phyloP scores from a whole-genome alignment of 139 green algal species.

The Ettlia oleoabundans region DNA sequence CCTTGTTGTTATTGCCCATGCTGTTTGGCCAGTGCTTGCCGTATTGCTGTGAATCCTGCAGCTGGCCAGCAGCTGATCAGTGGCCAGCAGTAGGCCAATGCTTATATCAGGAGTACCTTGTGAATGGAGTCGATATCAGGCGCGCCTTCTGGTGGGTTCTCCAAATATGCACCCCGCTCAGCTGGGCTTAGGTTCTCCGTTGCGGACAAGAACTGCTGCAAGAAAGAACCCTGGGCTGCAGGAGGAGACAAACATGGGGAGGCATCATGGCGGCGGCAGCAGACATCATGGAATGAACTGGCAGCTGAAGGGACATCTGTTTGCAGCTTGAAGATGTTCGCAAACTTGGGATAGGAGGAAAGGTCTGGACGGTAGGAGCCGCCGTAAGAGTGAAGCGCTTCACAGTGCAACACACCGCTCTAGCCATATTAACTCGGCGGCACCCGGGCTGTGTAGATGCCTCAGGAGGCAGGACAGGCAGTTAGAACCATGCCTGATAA shows the following conservation, averaged over 20 bases:
- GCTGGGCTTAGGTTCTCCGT: constrained; percentile 66
- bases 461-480: background rate
- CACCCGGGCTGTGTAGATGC: too few species aligned
- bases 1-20: background rate
- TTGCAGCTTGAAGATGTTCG: too few species aligned
- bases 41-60: background rate
- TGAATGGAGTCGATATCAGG: constrained; percentile 89
- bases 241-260: background rate
- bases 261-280: too few species aligned
- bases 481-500: background rate
- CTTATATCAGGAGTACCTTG: constrained; percentile 42
- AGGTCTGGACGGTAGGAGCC: too few species aligned
- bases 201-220: constrained; percentile 71
- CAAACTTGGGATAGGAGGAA: too few species aligned
- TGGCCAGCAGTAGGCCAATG: background rate
- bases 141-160: constrained; percentile 77
- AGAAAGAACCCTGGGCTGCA: constrained; percentile 67
- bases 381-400: too few species aligned
- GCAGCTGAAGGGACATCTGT: background rate
- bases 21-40: background rate
- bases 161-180: constrained; percentile 75
- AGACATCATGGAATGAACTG: too few species aligned
- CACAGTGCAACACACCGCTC: too few species aligned
- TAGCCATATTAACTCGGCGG: too few species aligned
- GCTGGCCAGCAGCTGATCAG: background rate